Base-by-base conservation (phyloP, 805 yeast genomes). In the Candida ovalis region DNA sequence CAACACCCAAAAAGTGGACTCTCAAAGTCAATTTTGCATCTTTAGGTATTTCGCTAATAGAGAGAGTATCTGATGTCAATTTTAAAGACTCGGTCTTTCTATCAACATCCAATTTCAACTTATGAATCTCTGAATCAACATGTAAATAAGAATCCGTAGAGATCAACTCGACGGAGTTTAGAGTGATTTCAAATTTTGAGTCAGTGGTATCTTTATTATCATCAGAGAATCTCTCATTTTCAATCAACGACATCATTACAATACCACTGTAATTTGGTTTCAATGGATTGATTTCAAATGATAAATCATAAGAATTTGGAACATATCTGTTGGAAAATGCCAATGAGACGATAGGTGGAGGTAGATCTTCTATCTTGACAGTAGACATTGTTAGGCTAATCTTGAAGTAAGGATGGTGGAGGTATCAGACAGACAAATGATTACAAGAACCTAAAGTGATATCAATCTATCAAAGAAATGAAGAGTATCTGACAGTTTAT, bases 1-100 rank as follows among this genome's bases (percentile, higher is more conserved):
- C 63, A 47, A 74, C 75, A 1, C 85, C 88, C 49, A 80, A 57
- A 50, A 74, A 84, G 10, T 61, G 58, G 30, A 81, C 48, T 30
- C 59, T 55, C 10, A 66, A 38, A 8, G 50, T 48, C 1, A 54
- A 19, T 3, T 18, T n/a, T 5, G 42, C 36, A n/a, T 42, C 40
- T 2, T 19, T 10, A 17, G 23, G 28, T 4, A 57, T 37, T 3
- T 55, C 57, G 4, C 40, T 49, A 25, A 66, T 58, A 1, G 54
- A 54, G 4, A 67, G 57, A 2, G 59, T 52, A 3, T 65, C 55
- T 25, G 64, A 58, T 3, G 43, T 55, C 30, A 73, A 64, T 2
- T 51, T 46, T 2, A 74, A 68, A 2, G 61, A 57, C 45, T 75
- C 74, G 23, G 68, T 60, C 0, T 63, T 66, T 45, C 78, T 78